Conservation (phyloP, 306 rosid species). For the Quercus mongolica region DNA sequence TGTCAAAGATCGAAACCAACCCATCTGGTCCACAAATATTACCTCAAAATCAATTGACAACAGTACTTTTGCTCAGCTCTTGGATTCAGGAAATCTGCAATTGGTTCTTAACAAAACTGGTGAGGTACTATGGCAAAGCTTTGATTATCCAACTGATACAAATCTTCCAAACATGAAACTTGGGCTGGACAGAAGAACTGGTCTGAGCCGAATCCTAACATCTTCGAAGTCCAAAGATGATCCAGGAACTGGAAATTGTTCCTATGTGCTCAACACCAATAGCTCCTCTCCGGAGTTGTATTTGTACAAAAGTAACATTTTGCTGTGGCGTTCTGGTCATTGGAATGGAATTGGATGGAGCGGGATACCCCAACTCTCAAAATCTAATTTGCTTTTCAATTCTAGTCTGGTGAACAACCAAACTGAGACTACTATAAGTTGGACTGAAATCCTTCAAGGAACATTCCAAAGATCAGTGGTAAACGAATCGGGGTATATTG, state of each 20-base stretch:
- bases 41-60: no score
- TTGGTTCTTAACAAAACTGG: neutral
- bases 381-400: neutral
- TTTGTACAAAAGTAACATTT: neutral
- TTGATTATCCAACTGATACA: slow-evolving; percentile 41
- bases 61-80: slow-evolving; percentile 4
- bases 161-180: slow-evolving; percentile 38
- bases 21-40: neutral
- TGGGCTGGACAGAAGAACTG: slow-evolving; percentile 31
- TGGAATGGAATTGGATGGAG: slow-evolving; percentile 33
- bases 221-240: neutral
- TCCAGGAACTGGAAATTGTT: slow-evolving; percentile 30
- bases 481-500: neutral
- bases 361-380: neutral
- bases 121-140: slow-evolving; percentile 44
- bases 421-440: neutral
- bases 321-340: slow-evolving; percentile 27
- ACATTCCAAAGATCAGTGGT: neutral
- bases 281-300: slow-evolving; percentile 29
- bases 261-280: slow-evolving; percentile 17
- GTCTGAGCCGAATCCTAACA: slow-evolving; percentile 22
- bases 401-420: neutral
- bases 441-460: no score
- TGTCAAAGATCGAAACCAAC: neutral
- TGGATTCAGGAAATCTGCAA: slow-evolving; percentile 22